Evolutionary conservation across 257 asterid species (phyloP).

Genomic region (Galeopsis tetrahit): DNA sequence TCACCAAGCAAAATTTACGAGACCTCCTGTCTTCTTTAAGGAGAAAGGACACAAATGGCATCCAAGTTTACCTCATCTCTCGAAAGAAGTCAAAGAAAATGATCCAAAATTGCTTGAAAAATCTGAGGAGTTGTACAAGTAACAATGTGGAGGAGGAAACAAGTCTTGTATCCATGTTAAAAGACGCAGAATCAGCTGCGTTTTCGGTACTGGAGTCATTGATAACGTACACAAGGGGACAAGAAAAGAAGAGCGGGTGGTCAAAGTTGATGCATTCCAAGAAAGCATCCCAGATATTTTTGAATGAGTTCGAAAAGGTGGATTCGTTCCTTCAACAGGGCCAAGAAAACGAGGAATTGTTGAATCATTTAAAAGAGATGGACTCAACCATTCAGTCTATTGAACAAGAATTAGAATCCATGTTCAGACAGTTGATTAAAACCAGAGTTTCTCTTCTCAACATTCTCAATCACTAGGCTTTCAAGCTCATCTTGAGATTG

Average conservation of each 20-base stretch:
- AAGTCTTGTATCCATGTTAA: constrained; percentile 22
- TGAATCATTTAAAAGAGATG: constrained; percentile 38
- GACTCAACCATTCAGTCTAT: constrained; percentile 38
- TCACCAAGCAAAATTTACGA: constrained; percentile 29
- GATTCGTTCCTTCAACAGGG: constrained; percentile 27
- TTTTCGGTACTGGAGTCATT: constrained; percentile 34
- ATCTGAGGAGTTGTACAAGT: constrained; percentile 24
- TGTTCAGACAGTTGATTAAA: constrained; percentile 44
- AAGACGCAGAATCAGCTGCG: constrained; percentile 40
- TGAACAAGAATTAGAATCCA: constrained; percentile 42
- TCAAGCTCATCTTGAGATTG: neutral
- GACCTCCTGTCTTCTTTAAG: constrained; percentile 41
- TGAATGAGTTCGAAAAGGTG: constrained; percentile 15
- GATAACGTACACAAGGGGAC: constrained; percentile 33
- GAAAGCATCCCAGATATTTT: constrained; percentile 6
- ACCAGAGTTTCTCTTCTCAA: constrained; percentile 53
- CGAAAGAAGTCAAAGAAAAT: constrained; percentile 41
- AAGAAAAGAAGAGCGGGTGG: constrained; percentile 30
- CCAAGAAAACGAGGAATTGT: constrained; percentile 23
- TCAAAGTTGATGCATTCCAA: constrained; percentile 37
- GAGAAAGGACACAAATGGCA: constrained; percentile 36
- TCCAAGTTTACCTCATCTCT: constrained; percentile 23
- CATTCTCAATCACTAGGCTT: constrained; percentile 34
- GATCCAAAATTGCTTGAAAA: constrained; percentile 37
- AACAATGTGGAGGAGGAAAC: constrained; percentile 21